Conservation (phyloP, 2,329 filamentous ascomycete genomes). For the Westerdykella aurantiaca region DNA sequence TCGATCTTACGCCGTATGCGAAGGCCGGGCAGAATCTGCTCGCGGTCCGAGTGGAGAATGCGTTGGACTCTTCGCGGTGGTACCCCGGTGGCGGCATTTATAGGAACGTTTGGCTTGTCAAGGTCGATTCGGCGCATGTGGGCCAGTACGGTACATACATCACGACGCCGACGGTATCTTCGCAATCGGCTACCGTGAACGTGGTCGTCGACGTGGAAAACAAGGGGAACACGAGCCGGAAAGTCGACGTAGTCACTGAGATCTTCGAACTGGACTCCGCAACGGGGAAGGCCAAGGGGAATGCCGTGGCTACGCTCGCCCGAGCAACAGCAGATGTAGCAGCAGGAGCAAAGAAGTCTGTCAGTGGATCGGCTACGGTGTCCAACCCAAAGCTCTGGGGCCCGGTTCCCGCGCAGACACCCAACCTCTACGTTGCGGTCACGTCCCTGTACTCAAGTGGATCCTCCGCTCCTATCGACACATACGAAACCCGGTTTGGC, state of each 20-base stretch:
- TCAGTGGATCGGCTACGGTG: conserved; percentile 36
- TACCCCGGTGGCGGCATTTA: conserved; percentile 53
- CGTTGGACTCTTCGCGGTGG: conserved; percentile 47
- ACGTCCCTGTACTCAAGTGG: conserved; percentile 33
- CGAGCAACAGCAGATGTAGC: conserved; percentile 23
- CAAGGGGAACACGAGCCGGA: conserved; percentile 24
- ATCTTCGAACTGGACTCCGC: conserved; percentile 37
- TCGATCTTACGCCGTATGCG: conserved; percentile 46
- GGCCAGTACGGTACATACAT: conserved; percentile 48
- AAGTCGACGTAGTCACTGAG: conserved; percentile 40
- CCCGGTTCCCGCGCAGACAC: conserved; percentile 42
- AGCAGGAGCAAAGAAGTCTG: conserved; percentile 26
- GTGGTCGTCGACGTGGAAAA: conserved; percentile 47
- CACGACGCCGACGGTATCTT: conserved; percentile 44
- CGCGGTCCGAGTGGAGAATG: conserved; percentile 50
- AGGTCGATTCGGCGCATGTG: conserved; percentile 44
- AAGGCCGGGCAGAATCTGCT: conserved; percentile 35
- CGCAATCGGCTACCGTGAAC: conserved; percentile 42
- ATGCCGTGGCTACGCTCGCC: conserved; percentile 36
- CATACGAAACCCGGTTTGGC: conserved; percentile 48
- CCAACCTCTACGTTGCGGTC: conserved; percentile 46
- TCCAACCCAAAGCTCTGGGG: conserved; percentile 46
- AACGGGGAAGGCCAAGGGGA: conserved; percentile 17
- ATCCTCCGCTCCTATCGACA: conserved; percentile 32
- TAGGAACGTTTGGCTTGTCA: conserved; percentile 51